A percentile compares a stretch with the other conserved stretches of the same genome.
Conservation (phyloP, 2,329 filamentous ascomycete genomes). For the Cucurbitaria berberidis region DNA sequence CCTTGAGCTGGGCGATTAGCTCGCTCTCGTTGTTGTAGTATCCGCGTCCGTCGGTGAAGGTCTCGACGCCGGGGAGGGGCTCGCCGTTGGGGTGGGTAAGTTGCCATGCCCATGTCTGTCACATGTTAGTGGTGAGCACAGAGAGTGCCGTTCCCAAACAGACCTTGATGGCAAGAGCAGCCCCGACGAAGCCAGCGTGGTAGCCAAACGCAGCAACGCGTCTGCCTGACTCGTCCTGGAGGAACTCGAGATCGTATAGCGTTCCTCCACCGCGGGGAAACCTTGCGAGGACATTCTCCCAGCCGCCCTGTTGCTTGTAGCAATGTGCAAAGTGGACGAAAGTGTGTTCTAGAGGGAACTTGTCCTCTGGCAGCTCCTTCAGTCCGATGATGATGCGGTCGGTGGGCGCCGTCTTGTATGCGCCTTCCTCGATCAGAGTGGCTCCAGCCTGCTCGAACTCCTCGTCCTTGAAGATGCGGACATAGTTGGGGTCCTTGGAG, state of each 20-base stretch:
- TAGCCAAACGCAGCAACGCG: conserved; percentile 74
- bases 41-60: conserved; percentile 55
- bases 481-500: conserved; percentile 45
- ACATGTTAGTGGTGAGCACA: conserved; percentile 9
- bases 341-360: conserved; percentile 48
- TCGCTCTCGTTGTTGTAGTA: conserved; percentile 76
- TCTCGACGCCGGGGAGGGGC: conserved; percentile 69
- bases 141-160: not conserved
- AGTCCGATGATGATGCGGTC: conserved; percentile 52
- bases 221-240: conserved; percentile 73
- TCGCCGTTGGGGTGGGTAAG: conserved; percentile 70
- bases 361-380: conserved; percentile 50
- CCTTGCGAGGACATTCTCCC: conserved; percentile 78
- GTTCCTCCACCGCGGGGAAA: conserved; percentile 78
- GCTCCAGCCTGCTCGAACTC: conserved; percentile 50
- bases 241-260: conserved; percentile 86
- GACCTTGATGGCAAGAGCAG: conserved; percentile 53
- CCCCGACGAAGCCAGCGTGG: conserved; percentile 55
- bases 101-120: conserved; percentile 82
- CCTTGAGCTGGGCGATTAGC: conserved; percentile 76
- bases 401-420: conserved; percentile 47
- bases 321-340: conserved; percentile 53
- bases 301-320: conserved; percentile 58
- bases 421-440: conserved; percentile 46
- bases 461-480: conserved; percentile 51